Percentiles rank a stretch among this genome's conserved stretches.
Evolutionary conservation across 139 green algal species (phyloP).

Genomic region (Picochlorum sp.): DNA sequence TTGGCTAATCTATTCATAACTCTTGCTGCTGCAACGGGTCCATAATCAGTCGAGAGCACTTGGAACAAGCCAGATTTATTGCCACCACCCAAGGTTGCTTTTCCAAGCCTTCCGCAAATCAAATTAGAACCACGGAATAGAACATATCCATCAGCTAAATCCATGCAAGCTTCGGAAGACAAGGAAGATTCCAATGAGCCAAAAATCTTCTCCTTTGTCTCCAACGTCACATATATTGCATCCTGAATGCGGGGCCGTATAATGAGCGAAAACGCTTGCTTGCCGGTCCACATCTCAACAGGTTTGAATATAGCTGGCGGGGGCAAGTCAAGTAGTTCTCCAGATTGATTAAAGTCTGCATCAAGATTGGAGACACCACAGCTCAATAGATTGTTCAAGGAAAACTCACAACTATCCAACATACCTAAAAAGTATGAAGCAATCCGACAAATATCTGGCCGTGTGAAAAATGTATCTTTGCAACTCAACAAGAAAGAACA

Average conservation of each 20-base stretch:
- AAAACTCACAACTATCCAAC: slow-evolving; percentile 10
- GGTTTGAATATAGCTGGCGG: slow-evolving; percentile 72
- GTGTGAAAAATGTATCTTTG: slow-evolving; percentile 68
- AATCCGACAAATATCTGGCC: slow-evolving; percentile 63
- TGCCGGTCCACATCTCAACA: slow-evolving; percentile 94
- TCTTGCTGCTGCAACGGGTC: slow-evolving; percentile 30
- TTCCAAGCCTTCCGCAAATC: slow-evolving; percentile 85
- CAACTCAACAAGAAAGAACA: slow-evolving; percentile 82
- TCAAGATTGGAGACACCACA: too few relatives aligned
- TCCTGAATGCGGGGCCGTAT: slow-evolving; percentile 55
- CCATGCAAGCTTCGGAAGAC: slow-evolving; percentile 57
- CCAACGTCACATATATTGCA: slow-evolving; percentile 77
- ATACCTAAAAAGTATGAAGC: slow-evolving; percentile 57
- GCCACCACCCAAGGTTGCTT: slow-evolving; percentile 79
- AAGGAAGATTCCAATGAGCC: slow-evolving; percentile 37
- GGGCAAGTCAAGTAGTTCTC: slow-evolving; percentile 46
- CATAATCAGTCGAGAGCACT: slow-evolving; percentile 65
- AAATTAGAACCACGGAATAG: slow-evolving; percentile 85
- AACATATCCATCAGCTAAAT: slow-evolving; percentile 82
- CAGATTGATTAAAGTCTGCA: background rate
- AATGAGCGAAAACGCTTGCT: slow-evolving; percentile 88
- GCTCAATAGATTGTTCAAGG: background rate
- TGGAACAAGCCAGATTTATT: slow-evolving; percentile 88
- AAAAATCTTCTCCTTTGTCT: slow-evolving; percentile 85
- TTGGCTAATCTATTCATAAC: slow-evolving; percentile 89